A percentile compares a stretch with the other conserved stretches of the same genome.
Evolutionary conservation across 75 land plant genomes (phyloP).

Genomic region (Picea glauca): DNA sequence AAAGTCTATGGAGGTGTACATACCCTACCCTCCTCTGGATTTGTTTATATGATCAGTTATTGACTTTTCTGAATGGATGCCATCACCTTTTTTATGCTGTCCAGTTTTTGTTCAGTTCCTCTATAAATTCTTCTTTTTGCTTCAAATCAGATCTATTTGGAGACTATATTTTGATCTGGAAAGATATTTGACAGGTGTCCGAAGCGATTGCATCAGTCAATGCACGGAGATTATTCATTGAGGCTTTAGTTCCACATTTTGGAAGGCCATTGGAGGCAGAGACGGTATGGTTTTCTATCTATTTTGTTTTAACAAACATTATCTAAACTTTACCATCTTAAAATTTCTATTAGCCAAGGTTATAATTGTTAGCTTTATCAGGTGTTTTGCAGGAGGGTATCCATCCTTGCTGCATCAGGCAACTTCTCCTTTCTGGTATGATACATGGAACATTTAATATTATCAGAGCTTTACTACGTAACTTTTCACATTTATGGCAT

Average conservation of each 20-base stretch:
- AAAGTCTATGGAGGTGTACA: too few species aligned
- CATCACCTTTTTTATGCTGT: background rate
- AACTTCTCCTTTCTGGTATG: constrained; percentile 77
- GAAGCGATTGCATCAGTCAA: constrained; percentile 65
- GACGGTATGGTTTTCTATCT: constrained; percentile 36
- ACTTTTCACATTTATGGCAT: background rate
- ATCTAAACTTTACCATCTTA: background rate
- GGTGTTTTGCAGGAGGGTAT: constrained; percentile 73
- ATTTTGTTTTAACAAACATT: background rate
- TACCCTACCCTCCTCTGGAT: too few species aligned
- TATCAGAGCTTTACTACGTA: background rate
- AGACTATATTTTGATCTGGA: constrained; percentile 6
- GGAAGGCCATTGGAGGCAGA: constrained; percentile 97
- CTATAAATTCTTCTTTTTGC: background rate
- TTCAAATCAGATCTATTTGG: background rate
- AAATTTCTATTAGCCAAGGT: background rate
- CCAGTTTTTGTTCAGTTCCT: background rate
- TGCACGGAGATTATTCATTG: constrained; percentile 73
- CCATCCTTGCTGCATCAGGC: constrained; percentile 59
- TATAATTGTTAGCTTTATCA: constrained; percentile 16
- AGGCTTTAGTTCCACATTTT: constrained; percentile 64
- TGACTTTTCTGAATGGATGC: background rate
- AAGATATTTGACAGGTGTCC: constrained; percentile 40
- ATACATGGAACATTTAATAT: constrained; percentile 5
- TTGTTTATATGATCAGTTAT: background rate